Evolutionary conservation across 164 flowering plant species (phyloP), one percentile per base, ranked within the genome.

Genomic region (Tetrastigma voinierianum): DNA sequence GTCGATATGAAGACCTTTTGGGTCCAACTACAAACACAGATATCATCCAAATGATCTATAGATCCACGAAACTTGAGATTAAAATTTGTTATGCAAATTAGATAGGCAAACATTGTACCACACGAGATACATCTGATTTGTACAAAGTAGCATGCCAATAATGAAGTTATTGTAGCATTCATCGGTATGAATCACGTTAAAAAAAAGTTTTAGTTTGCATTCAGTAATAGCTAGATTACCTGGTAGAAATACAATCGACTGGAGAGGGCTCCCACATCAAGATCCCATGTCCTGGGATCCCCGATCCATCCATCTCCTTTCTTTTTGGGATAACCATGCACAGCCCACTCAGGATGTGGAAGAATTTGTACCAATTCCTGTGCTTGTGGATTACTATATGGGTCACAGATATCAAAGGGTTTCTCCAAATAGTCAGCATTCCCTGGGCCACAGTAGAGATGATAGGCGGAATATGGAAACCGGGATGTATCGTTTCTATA

Each of bases 281-380:
- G 86, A 53, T 78, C 88, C 90, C 90, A 86, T 9, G 83, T 81
- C 67, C 83, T 81, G 40, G 85, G 32, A 58, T 85, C 80, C 32
- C 82, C 83, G 68, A 85, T 45, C 89, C 86, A 85, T 2, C 86
- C 89, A 23, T 83, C 83, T 32, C 89, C 89, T 49, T 81, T 68
- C 62, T 66, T 75, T 25, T n/a, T n/a, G n/a, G 17, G 89, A 85
- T 47, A 85, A 8, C 85, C 89, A 68, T 85, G 72, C 11, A 51
- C 77, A 3, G 74, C 83, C 86, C 89, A 85, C 44, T 69, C 82
- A 24, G 82, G 78, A 67, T 85, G 89, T n/a, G 89, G 86, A 15
- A 83, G 70, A 67, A 85, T 75, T 61, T 85, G 89, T n/a, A 85
- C 64, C 32, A n/a, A n/a, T n/a, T n/a, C 89, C 70, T 83, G 89